Evolutionary conservation across 2,329 filamentous ascomycete species (phyloP).

Genomic region (Scedosporium apiospermum): DNA sequence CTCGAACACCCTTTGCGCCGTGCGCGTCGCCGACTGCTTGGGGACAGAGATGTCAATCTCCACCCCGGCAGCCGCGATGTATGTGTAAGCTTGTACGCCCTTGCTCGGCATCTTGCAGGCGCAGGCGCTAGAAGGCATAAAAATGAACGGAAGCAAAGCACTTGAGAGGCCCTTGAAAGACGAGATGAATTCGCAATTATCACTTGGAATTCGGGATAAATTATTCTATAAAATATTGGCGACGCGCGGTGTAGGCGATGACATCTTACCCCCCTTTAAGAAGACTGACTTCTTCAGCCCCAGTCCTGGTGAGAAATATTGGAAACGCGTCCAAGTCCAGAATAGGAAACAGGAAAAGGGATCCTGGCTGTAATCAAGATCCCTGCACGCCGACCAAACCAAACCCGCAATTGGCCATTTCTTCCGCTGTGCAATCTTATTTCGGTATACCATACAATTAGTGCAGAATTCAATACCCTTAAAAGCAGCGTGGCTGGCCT

Average conservation of each 20-base stretch:
- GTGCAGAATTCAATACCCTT: too few species aligned
- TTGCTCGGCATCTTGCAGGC: constrained; percentile 28
- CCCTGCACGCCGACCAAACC: too few species aligned
- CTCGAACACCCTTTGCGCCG: constrained; percentile 23
- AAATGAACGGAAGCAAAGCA: neutral
- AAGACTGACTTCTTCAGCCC: neutral
- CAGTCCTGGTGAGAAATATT: neutral
- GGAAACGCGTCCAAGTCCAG: neutral
- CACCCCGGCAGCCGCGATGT: constrained; percentile 24
- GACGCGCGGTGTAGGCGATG: neutral
- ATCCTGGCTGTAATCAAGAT: too few species aligned
- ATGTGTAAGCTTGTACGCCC: constrained; percentile 27
- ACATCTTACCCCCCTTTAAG: neutral
- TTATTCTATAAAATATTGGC: neutral
- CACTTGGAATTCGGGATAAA: neutral
- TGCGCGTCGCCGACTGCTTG: constrained; percentile 21
- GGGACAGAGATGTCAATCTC: constrained; percentile 36
- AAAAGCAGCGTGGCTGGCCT: too few species aligned
- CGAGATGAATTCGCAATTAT: neutral
- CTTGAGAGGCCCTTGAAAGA: neutral
- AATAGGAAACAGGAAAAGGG: too few species aligned
- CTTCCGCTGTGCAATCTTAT: too few species aligned
- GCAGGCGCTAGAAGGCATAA: neutral
- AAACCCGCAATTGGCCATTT: too few species aligned
- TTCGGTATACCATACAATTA: too few species aligned